Conservation (phyloP, 306 rosid species). For the Mimosa bimucronata region DNA sequence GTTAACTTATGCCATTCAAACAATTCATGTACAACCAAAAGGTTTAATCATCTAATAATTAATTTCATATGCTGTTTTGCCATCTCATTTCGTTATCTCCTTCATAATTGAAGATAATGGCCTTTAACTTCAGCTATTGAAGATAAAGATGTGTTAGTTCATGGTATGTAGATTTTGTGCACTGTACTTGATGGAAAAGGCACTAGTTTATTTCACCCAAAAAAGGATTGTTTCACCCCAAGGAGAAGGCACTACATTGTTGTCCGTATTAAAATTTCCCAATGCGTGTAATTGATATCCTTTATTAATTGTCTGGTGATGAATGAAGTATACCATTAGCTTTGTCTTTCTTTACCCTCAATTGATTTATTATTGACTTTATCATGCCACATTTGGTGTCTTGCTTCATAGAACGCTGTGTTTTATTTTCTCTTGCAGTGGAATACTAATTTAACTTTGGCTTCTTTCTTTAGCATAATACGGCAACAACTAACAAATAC, state of each 20-base stretch:
- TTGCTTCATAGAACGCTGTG: not conserved
- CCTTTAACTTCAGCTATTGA: not conserved
- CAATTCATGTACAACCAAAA: not conserved
- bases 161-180: not conserved
- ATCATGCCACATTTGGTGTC: not conserved
- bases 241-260: not conserved
- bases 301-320: conserved; percentile 18
- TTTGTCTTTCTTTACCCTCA: not conserved
- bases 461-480: conserved; percentile 67
- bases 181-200: not conserved
- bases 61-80: not conserved
- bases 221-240: not conserved
- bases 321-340: not conserved
- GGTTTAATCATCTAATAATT: not conserved
- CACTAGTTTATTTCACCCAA: not conserved
- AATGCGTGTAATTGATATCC: not conserved
- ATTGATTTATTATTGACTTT: not conserved
- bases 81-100: not conserved
- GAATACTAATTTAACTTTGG: conserved; percentile 36
- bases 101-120: not conserved
- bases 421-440: conserved; percentile 3
- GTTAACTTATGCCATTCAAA: not conserved
- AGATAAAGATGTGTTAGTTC: not conserved
- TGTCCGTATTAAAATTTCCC: not conserved
- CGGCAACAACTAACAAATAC: conserved; percentile 90